phyloP scores from a whole-genome alignment of 225 moss, liverwort and hornwort species.

The Anthoceros angustus region DNA sequence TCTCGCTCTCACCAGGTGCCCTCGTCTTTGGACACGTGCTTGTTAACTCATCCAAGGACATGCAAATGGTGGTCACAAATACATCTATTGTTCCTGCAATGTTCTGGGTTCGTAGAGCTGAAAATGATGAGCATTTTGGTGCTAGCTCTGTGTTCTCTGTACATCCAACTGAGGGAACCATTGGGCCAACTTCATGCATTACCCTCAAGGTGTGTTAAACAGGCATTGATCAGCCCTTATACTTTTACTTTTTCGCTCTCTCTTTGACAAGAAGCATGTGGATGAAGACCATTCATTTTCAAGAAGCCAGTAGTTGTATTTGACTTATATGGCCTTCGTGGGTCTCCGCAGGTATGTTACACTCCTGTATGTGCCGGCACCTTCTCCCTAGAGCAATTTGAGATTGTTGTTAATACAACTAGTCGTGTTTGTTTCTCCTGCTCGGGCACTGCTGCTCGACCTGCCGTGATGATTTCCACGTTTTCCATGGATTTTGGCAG shows the following conservation, averaged over 20 bases:
- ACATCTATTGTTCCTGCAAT: constrained; percentile 63
- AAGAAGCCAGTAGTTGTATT: constrained; percentile 13
- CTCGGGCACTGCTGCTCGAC: constrained; percentile 88
- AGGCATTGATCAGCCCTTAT: background rate
- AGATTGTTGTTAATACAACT: constrained; percentile 83
- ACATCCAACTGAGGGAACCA: constrained; percentile 65
- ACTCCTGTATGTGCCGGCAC: constrained; percentile 88
- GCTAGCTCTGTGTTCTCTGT: constrained; percentile 46
- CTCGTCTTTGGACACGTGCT: constrained; percentile 65
- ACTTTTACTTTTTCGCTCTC: constrained; percentile 4
- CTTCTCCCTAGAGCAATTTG: constrained; percentile 91
- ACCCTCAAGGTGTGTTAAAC: constrained; percentile 50
- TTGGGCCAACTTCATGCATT: constrained; percentile 48
- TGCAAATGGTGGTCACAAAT: constrained; percentile 63
- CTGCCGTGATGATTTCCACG: constrained; percentile 52
- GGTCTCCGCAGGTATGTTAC: constrained; percentile 72
- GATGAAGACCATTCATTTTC: constrained; percentile 13
- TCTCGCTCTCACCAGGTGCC: constrained; percentile 38
- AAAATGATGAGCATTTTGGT: constrained; percentile 33
- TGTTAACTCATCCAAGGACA: constrained; percentile 58
- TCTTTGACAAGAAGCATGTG: constrained; percentile 7
- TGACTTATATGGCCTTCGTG: constrained; percentile 36
- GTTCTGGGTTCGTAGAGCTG: constrained; percentile 60
- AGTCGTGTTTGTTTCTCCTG: constrained; percentile 93
- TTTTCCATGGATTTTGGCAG: constrained; percentile 91